Evolutionary conservation across 495 filamentous ascomycete species (phyloP).

Genomic region (Xylaria venustula): DNA sequence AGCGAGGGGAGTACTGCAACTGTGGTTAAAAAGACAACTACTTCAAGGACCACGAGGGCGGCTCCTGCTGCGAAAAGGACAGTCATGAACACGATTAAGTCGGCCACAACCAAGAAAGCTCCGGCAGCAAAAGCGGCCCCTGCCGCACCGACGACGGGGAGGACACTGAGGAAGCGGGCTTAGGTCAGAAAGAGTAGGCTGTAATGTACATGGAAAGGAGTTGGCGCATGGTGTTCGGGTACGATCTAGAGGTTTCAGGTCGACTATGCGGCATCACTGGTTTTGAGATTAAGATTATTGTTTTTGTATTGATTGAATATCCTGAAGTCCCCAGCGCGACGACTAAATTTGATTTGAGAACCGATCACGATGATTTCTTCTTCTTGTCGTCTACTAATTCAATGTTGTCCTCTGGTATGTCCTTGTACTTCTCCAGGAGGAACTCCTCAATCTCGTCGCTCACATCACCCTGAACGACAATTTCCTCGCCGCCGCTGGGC

Average conservation of each 20-base stretch:
- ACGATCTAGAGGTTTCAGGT: neutral
- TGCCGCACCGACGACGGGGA: constrained; percentile 32
- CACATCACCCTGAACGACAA: constrained; percentile 96
- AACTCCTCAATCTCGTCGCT: constrained; percentile 93
- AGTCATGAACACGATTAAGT: constrained; percentile 43
- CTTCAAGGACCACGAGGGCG: constrained; percentile 35
- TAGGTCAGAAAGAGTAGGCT: constrained; percentile 19
- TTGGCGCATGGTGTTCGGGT: constrained; percentile 11
- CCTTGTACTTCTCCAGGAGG: constrained; percentile 77
- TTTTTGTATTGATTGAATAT: constrained; percentile 9
- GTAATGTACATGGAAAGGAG: constrained; percentile 3
- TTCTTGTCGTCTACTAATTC: constrained; percentile 93
- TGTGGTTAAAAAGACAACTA: constrained; percentile 37
- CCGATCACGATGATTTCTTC: constrained; percentile 59
- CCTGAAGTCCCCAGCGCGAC: constrained; percentile 3
- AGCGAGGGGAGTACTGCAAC: constrained; percentile 50
- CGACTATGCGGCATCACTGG: neutral
- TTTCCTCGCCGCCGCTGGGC: constrained; percentile 85
- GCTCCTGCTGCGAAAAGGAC: constrained; percentile 34
- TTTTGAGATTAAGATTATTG: constrained; percentile 8
- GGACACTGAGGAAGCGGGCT: constrained; percentile 51
- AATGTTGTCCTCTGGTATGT: constrained; percentile 89
- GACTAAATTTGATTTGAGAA: constrained; percentile 11
- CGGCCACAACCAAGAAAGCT: constrained; percentile 39
- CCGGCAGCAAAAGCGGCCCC: constrained; percentile 32